Percentiles rank a stretch among this genome's conserved stretches.
Evolutionary conservation across 1,284 basidiomycete genomes (phyloP).

Genomic region (Microbotryum lychnidis-dioicae): DNA sequence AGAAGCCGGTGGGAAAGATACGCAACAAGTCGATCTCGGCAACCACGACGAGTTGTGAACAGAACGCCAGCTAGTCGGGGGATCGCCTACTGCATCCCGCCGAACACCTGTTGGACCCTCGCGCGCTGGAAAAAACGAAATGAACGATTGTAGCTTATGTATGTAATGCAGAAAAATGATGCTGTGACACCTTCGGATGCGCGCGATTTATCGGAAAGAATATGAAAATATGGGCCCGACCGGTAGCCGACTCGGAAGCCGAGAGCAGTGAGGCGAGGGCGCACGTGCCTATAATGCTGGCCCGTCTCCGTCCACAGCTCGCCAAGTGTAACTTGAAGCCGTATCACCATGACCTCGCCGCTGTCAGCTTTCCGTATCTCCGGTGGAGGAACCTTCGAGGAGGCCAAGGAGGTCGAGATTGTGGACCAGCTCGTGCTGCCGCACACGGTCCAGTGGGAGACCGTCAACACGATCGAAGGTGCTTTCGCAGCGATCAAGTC

Average conservation of each 20-base stretch:
- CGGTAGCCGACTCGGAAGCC: too few species aligned
- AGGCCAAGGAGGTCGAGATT: slow-evolving; percentile 32
- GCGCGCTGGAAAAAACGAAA: too few species aligned
- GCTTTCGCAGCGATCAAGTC: slow-evolving; percentile 84
- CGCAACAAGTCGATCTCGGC: too few species aligned
- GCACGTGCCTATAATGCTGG: not conserved
- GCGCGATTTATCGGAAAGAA: too few species aligned
- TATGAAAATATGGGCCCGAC: too few species aligned
- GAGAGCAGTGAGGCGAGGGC: too few species aligned
- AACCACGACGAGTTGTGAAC: too few species aligned
- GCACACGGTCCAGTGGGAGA: slow-evolving; percentile 64
- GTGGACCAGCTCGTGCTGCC: slow-evolving; percentile 35
- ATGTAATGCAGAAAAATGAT: not conserved
- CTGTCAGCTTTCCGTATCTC: slow-evolving; percentile 29
- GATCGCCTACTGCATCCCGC: too few species aligned
- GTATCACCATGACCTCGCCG: not conserved
- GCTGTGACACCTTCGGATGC: too few species aligned
- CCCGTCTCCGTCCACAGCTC: not conserved
- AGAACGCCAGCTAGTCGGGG: too few species aligned
- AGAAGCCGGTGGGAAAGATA: not conserved
- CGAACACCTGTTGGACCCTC: too few species aligned
- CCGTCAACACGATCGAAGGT: slow-evolving; percentile 62
- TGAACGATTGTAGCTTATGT: too few species aligned
- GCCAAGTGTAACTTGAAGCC: not conserved
- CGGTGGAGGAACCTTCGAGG: slow-evolving; percentile 17